These are phyloP conservation scores for Salmacisia buchloeana DNA, from an alignment of 1,284 basidiomycete species.

Conservation along the genomic window DNA sequence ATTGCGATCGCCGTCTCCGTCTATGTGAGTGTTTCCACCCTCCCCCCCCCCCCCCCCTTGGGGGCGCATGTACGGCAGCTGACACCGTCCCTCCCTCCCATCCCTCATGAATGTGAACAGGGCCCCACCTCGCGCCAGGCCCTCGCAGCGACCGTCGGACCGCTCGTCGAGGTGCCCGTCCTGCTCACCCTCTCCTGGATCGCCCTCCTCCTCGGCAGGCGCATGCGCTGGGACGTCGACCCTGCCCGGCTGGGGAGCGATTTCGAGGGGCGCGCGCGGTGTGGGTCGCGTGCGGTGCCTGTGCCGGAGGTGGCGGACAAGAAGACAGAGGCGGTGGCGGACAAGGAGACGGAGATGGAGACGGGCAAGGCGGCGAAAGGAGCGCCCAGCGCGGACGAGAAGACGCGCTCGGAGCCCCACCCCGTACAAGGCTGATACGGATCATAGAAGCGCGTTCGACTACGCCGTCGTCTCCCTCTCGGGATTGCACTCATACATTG, in stretches of 20 bases:
- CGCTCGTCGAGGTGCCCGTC: slow-evolving; percentile 59
- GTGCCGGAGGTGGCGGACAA: no score
- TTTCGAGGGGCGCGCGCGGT: no score
- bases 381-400: no score
- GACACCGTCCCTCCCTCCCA: background rate
- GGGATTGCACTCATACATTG: no score
- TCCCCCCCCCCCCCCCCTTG: background rate
- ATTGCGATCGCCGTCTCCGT: slow-evolving; percentile 76
- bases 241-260: background rate
- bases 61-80: background rate
- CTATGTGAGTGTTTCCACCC: slow-evolving; percentile 51
- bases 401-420: no score
- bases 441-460: no score
- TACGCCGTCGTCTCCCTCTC: no score
- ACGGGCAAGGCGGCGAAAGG: no score
- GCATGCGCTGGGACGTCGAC: slow-evolving; percentile 43
- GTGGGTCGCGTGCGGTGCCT: no score
- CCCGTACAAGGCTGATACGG: no score
- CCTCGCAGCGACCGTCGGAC: slow-evolving; percentile 34
- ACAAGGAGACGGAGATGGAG: no score
- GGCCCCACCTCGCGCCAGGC: slow-evolving; percentile 30
- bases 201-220: slow-evolving; percentile 58
- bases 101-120: background rate
- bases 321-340: no score
- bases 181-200: slow-evolving; percentile 68